A percentile compares a stretch with the other conserved stretches of the same genome.
Conservation (phyloP, 345 rosid genomes). For the Aquilaria yunnanensis region DNA sequence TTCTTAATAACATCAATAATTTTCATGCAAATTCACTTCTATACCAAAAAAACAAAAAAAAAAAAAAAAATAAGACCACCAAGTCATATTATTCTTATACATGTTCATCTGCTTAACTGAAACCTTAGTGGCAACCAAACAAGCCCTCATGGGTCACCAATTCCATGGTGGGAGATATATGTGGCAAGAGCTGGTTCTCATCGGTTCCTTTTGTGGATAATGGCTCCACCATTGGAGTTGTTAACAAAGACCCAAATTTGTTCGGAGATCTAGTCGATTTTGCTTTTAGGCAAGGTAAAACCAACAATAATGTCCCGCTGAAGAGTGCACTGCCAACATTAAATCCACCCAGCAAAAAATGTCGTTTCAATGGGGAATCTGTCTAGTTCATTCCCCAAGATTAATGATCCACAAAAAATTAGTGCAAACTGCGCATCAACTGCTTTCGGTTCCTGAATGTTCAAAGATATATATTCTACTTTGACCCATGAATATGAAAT, state of each 20-base stretch:
- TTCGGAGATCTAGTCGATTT: slow-evolving; percentile 86
- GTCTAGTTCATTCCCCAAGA: slow-evolving; percentile 72
- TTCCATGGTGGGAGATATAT: slow-evolving; percentile 89
- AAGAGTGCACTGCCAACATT: slow-evolving; percentile 44
- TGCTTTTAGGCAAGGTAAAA: slow-evolving; percentile 65
- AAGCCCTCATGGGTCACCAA: slow-evolving; percentile 80
- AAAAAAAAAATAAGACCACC: slow-evolving; percentile 41
- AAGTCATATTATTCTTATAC: slow-evolving; percentile 45
- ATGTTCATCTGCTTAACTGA: slow-evolving; percentile 43
- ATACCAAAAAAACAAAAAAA: too few species aligned
- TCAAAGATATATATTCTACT: slow-evolving; percentile 50
- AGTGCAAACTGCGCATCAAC: slow-evolving; percentile 42
- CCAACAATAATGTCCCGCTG: slow-evolving; percentile 57
- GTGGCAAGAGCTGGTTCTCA: slow-evolving; percentile 79
- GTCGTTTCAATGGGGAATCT: slow-evolving; percentile 76
- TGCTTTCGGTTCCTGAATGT: slow-evolving; percentile 59
- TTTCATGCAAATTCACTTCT: too few species aligned
- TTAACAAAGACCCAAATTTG: slow-evolving; percentile 59
- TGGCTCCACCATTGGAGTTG: slow-evolving; percentile 51
- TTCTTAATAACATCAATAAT: too few species aligned
- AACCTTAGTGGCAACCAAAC: slow-evolving; percentile 65
- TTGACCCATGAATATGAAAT: too few species aligned
- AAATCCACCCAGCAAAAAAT: slow-evolving; percentile 27
- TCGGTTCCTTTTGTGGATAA: slow-evolving; percentile 31
- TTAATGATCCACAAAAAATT: slow-evolving; percentile 27